Percentiles rank a stretch among this genome's conserved stretches.
These are phyloP conservation scores for Kwoniella pini DNA, from an alignment of 768 basidiomycete species.

Conservation along the genomic window DNA sequence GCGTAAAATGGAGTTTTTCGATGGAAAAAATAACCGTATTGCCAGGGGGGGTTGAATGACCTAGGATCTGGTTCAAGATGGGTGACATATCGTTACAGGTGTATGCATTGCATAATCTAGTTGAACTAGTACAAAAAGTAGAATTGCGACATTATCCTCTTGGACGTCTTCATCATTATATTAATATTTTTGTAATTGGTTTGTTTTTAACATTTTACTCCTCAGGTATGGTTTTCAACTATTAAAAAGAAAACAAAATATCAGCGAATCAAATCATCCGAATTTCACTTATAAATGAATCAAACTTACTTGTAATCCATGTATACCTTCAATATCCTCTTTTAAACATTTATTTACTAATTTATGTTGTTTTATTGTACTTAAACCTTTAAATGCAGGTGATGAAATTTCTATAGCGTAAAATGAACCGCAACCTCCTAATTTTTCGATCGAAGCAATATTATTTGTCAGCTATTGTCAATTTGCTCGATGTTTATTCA, in stretches of 20 bases:
- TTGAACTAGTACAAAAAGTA: too few relatives aligned
- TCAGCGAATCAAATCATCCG: slow-evolving; percentile 3
- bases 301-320: slow-evolving; percentile 80
- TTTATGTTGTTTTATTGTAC: slow-evolving; percentile 89
- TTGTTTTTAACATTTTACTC: slow-evolving; percentile 4
- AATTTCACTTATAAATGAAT: not conserved
- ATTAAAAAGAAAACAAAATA: not conserved
- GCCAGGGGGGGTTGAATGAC: too few relatives aligned
- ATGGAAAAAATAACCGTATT: too few relatives aligned
- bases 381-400: slow-evolving; percentile 76
- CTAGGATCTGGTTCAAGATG: too few relatives aligned
- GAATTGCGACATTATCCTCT: too few relatives aligned
- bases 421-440: slow-evolving; percentile 96
- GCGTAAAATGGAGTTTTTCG: too few relatives aligned
- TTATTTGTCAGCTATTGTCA: slow-evolving; percentile 5
- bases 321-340: slow-evolving; percentile 84
- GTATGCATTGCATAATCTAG: too few relatives aligned
- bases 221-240: slow-evolving; percentile 47
- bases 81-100: too few relatives aligned
- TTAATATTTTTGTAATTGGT: too few relatives aligned
- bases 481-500: too few relatives aligned
- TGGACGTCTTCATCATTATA: too few relatives aligned
- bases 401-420: slow-evolving; percentile 89
- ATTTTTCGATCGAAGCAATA: not conserved
- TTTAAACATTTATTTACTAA: slow-evolving; percentile 83